Evolutionary conservation across 1,284 basidiomycete genomes (phyloP), one percentile per base, ranked within the genome.

Genomic region (Boletus semigastroideus): DNA sequence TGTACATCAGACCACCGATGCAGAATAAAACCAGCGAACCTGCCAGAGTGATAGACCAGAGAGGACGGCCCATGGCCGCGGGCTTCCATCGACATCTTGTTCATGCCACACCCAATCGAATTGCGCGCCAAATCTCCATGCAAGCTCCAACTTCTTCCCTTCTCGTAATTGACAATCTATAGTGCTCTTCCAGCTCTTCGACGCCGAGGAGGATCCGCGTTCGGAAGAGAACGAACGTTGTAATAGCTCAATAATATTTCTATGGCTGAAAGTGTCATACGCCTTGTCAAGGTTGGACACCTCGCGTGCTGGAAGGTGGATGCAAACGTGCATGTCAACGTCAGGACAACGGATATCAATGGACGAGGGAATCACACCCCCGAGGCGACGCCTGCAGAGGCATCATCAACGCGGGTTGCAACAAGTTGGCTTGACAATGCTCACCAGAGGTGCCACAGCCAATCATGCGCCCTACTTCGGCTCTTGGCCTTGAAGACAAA

Each of bases 91-190:
- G 2, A 87, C 74, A 59, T 90, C 88, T 16, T 74, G 68, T 25
- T 84, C 78, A 42, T 87, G 74, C 81, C 84, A 86, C 36, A 92
- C 76, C 92, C 92, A 94, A 64, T 94, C 90, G 42, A 93, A 67
- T 56, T 81, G 80, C 1, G 80, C 81, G 41, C 79, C 84, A 45
- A 77, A 69, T 27, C 89, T 77, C 92, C 92, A 94, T 39, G 86
- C 87, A 17, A 94, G 75, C 62, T 85, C 80, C 38, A 93, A 70
- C n/a, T 72, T 69, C 49, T 79, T 75, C 17, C 90, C 90, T 38
- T 74, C 70, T 22, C 63, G 65, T 4, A 84, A 60, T 39, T 82
- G 74, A 17, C 69, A 67, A 55, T 83, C 78, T 47, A 90, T 74
- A n/a, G 88, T 64, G 47, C 72, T 67, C 34, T 82, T 75, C 80